Evolutionary conservation across 2,329 filamentous ascomycete species (phyloP).

Genomic region (Fusarium sp.): DNA sequence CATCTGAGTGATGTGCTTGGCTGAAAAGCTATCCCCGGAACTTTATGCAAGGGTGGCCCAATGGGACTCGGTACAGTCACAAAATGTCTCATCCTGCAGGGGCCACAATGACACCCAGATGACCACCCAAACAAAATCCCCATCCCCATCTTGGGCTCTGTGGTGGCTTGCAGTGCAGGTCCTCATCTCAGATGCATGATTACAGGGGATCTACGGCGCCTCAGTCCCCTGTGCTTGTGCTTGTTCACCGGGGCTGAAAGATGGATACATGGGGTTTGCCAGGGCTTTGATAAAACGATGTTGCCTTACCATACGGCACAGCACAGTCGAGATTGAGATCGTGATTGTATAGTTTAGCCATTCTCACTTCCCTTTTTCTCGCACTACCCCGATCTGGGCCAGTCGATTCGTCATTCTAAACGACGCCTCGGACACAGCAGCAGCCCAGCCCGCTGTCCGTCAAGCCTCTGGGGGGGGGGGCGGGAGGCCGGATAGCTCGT

Average conservation of each 20-base stretch:
- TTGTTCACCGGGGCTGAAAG: not conserved
- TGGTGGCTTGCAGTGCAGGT: not conserved
- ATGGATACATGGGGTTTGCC: not conserved
- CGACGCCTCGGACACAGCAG: slow-evolving; percentile 27
- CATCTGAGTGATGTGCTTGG: not conserved
- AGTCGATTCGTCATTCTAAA: slow-evolving; percentile 24
- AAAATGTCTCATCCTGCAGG: not conserved
- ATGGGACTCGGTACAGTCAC: not conserved
- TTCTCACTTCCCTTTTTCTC: too few relatives aligned
- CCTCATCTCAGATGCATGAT: not conserved
- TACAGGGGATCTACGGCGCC: not conserved
- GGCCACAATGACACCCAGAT: not conserved
- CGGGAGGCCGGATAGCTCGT: not conserved
- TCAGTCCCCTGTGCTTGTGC: not conserved
- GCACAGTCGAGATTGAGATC: slow-evolving; percentile 9
- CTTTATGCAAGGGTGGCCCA: not conserved
- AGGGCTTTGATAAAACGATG: too few relatives aligned
- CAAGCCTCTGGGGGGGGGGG: slow-evolving; percentile 5
- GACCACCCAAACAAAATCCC: not conserved
- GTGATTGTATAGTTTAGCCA: not conserved
- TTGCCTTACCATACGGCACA: too few relatives aligned
- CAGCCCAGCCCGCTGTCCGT: not conserved
- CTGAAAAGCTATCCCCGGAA: not conserved
- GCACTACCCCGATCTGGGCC: slow-evolving; percentile 30
- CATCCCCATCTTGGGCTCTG: not conserved